phyloP scores from a whole-genome alignment of 148 eudicot genomes.

The Rhododendron molle region DNA sequence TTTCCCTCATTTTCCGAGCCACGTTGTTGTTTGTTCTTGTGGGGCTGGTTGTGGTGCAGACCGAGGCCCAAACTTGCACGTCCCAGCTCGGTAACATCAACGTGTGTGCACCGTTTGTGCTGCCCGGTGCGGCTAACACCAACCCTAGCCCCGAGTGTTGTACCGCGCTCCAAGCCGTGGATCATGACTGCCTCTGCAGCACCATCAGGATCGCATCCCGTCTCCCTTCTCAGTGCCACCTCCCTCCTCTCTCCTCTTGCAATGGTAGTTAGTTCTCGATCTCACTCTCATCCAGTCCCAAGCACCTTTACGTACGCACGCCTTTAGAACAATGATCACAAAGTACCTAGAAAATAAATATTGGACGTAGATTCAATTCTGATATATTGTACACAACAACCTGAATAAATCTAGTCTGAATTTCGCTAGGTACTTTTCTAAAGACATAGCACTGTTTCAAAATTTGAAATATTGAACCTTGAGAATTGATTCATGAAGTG shows the following conservation, averaged over 20 bases:
- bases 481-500: neutral
- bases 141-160: slow-evolving; percentile 70
- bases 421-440: neutral
- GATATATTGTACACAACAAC: neutral
- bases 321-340: too few relatives aligned
- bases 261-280: neutral
- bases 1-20: slow-evolving; percentile 1
- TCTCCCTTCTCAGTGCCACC: slow-evolving; percentile 71
- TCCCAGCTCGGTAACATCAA: slow-evolving; percentile 38
- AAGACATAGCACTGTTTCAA: neutral
- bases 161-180: slow-evolving; percentile 52
- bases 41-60: slow-evolving; percentile 16
- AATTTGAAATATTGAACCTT: neutral
- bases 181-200: slow-evolving; percentile 69
- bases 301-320: too few relatives aligned
- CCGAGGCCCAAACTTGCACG: slow-evolving; percentile 30
- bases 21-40: slow-evolving; percentile 6
- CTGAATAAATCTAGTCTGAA: neutral
- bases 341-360: too few relatives aligned
- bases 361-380: too few relatives aligned
- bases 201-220: slow-evolving; percentile 61
- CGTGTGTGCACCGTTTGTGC: slow-evolving; percentile 62
- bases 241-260: slow-evolving; percentile 50
- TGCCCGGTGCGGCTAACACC: slow-evolving; percentile 40
- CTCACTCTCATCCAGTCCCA: neutral